Evolutionary conservation across 2,329 filamentous ascomycete species (phyloP), one percentile per base, ranked within the genome.

Genomic region (Botrytis tulipae): DNA sequence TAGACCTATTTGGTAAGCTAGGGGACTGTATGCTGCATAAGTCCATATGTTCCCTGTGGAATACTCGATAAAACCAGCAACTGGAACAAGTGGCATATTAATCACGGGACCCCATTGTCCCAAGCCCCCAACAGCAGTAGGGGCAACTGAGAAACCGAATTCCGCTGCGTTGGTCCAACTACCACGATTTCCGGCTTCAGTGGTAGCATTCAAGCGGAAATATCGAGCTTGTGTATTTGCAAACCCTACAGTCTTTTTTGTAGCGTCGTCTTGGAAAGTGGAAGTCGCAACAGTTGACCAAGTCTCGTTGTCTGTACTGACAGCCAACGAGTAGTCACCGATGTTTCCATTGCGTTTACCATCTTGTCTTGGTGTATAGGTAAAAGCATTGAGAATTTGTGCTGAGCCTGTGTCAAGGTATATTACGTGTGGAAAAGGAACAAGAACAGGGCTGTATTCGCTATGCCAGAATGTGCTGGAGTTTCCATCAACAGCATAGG

Each of bases 381-480:
- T 78, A 51, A 83, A 73, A 37, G 79, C 80, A 67, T 80, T 80
- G 42, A 83, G 74, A n/a, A 79, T 71, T 62, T 78, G 78, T 18
- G 60, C 74, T 3, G 72, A 71, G 68, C 81, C 78, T 78, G 82
- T 81, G 73, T 83, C 82, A 42, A 83, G 78, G 5, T 77, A 76
- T 48, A 82, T 78, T 67, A 71, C 77, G 73, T 83, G 78, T 4
- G 82, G 81, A 12, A 82, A 75, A 8, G 77, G 65, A 51, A 77
- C 76, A 22, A 77, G 75, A 22, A 68, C 74, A 14, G 78, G 70
- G 63, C 57, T 73, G n/a, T 77, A 82, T 71, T 76, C 73, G 3
- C 81, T 80, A 70, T 82, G 81, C 81, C 82, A 83, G 68, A 82
- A 77, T 18, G 79, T 80, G 44, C 73, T 73, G 25, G 78, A 70